Percentiles rank a stretch among this genome's conserved stretches.
Evolutionary conservation across 345 rosid genomes (phyloP).

Genomic region (Citrus hindsii): DNA sequence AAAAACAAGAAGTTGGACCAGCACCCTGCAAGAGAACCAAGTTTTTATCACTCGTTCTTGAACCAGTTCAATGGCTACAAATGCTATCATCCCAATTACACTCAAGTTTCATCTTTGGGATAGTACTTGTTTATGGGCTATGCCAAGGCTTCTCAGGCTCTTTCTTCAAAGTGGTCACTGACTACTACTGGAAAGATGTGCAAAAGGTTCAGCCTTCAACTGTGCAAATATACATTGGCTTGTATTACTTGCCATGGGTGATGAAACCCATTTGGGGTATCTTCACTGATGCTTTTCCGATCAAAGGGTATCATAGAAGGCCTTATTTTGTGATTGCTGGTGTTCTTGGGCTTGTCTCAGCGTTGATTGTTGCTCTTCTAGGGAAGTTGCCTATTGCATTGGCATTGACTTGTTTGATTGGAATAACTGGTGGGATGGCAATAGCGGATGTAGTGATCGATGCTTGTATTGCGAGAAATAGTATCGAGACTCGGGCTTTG

Average conservation of each 20-base stretch:
- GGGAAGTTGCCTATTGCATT: slow-evolving; percentile 46
- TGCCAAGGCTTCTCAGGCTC: slow-evolving; percentile 76
- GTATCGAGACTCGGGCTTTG: slow-evolving; percentile 49
- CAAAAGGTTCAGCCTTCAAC: slow-evolving; percentile 89
- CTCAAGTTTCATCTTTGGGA: slow-evolving; percentile 60
- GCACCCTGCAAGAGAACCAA: slow-evolving; percentile 7
- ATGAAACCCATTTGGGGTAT: slow-evolving; percentile 85
- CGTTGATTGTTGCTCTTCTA: slow-evolving; percentile 42
- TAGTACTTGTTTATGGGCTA: slow-evolving; percentile 67
- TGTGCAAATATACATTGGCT: slow-evolving; percentile 68
- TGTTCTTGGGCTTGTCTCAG: slow-evolving; percentile 50
- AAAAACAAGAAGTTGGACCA: slow-evolving; percentile 21
- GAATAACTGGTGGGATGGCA: slow-evolving; percentile 67
- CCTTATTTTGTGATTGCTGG: slow-evolving; percentile 75
- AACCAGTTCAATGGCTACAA: slow-evolving; percentile 68
- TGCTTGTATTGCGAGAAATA: slow-evolving; percentile 79
- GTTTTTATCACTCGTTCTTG: slow-evolving; percentile 35
- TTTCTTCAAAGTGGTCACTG: slow-evolving; percentile 69
- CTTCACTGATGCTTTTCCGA: slow-evolving; percentile 67
- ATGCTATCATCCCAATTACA: slow-evolving; percentile 61
- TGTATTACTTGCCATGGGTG: slow-evolving; percentile 78
- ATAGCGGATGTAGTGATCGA: slow-evolving; percentile 84
- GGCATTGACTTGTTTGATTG: slow-evolving; percentile 61
- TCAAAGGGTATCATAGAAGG: slow-evolving; percentile 62
- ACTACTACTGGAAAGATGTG: slow-evolving; percentile 85